These are phyloP conservation scores for Hibiscus trionum DNA, from an alignment of 345 rosid genomes.

Conservation along the genomic window DNA sequence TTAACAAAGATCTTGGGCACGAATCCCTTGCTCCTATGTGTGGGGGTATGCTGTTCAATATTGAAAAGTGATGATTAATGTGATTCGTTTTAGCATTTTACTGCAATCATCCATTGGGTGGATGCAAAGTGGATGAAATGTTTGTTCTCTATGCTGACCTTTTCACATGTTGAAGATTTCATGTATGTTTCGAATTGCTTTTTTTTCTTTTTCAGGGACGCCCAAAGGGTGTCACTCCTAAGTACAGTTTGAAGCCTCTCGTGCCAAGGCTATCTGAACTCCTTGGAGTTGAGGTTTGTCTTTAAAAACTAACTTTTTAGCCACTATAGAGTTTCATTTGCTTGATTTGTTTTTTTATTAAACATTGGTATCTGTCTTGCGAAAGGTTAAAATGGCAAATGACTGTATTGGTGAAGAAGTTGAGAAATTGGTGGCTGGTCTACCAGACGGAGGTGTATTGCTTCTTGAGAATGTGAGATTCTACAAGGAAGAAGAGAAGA, in stretches of 20 bases:
- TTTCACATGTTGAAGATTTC: not conserved
- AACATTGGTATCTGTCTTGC: not conserved
- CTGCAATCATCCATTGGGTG: not conserved
- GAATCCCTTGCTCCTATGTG: no score
- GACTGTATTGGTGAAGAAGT: constrained; percentile 83
- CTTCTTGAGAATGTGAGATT: constrained; percentile 91
- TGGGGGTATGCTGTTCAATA: not conserved
- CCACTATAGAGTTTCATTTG: not conserved
- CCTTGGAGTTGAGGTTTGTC: constrained; percentile 63
- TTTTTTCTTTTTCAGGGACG: constrained; percentile 35
- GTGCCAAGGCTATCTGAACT: constrained; percentile 84
- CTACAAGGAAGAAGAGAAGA: constrained; percentile 93
- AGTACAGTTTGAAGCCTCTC: constrained; percentile 91
- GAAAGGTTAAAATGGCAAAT: constrained; percentile 75
- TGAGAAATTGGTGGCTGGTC: constrained; percentile 55
- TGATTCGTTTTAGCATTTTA: not conserved
- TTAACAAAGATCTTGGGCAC: not conserved
- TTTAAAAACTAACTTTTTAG: not conserved
- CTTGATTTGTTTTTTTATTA: not conserved
- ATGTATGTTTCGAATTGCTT: not conserved
- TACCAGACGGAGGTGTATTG: constrained; percentile 68
- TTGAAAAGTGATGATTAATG: not conserved
- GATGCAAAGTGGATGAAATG: not conserved
- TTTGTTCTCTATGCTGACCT: not conserved
- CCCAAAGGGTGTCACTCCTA: constrained; percentile 92